Evolutionary conservation across 768 basidiomycete species (phyloP), one percentile per base, ranked within the genome.

Genomic region (Lyophyllum semitale): DNA sequence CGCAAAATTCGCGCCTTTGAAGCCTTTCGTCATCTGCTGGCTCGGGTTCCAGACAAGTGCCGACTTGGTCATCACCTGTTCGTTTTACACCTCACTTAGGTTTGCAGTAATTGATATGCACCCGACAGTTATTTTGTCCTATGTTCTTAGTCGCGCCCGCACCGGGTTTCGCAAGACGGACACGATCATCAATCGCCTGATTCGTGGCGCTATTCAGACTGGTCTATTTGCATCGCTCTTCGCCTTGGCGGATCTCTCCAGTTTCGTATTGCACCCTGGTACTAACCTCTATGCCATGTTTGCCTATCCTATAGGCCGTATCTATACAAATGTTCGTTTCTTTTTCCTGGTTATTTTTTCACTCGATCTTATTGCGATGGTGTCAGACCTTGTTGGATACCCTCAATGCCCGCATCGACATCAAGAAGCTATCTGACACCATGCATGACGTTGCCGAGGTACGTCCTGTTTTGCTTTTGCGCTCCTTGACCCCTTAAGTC

Each of bases 141-240:
- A 63, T 46, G 64, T 77, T 25, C 69, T 80, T 44, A 58, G 62
- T 55, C 74, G 73, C 45, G 75, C 75, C 5, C 72, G 77, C 50
- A 84, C 82, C 15, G 82, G 84, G 17, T 80, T 82, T 66, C 69
- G 68, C 15, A 76, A 68, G 58, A 84, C 78, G 4, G 81, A 85
- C 58, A 78, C 72, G 0, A 72, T 82, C 51, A 77, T 83, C 59
- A 80, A 80, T 53, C 76, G 78, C 30, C 69, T 83, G 3, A 82
- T 83, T 56, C 78, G 79, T 50, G 81, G 81, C 25, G 80, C 82
- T 9, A 65, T 83, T 29, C 81, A 82, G 57, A 83, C 83, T 3
- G 82, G 83, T 37, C 57, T 80, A 5, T 82, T 83, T 54, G 78
- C 76, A 12, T 76, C 78, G 0, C 66, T 81, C 1, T 82, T 84